A percentile compares a stretch with the other conserved stretches of the same genome.
phyloP scores from a whole-genome alignment of 306 rosid species.

The Pyrus pyrifolia region DNA sequence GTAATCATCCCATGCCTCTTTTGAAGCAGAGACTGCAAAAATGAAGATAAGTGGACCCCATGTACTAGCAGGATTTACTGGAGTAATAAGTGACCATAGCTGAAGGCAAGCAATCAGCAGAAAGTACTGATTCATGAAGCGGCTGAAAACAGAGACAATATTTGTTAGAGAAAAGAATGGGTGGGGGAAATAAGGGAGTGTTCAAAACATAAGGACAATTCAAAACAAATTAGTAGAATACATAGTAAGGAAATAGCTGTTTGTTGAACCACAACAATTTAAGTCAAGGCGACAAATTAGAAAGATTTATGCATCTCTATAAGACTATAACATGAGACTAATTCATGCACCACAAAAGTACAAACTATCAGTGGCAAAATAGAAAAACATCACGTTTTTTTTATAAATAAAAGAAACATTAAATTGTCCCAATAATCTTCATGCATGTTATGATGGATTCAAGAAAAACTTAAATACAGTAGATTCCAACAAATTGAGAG shows the following conservation, averaged over 20 bases:
- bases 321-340: neutral
- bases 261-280: neutral
- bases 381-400: neutral
- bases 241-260: neutral
- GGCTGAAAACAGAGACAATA: slow-evolving; percentile 53
- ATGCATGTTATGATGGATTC: neutral
- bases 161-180: slow-evolving; percentile 13
- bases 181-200: neutral
- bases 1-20: slow-evolving; percentile 99
- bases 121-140: slow-evolving; percentile 99
- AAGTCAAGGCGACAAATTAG: neutral
- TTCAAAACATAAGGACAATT: neutral
- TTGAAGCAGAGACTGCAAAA: slow-evolving; percentile 93
- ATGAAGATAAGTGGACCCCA: slow-evolving; percentile 99
- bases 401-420: neutral
- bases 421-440: neutral
- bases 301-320: neutral
- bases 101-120: slow-evolving; percentile 97
- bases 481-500: neutral
- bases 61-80: slow-evolving; percentile 98
- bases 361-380: neutral
- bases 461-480: neutral
- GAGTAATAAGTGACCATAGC: slow-evolving; percentile 96
- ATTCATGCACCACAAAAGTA: neutral
- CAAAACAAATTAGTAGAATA: neutral